Base-by-base conservation (phyloP, 2,329 filamentous ascomycete genomes). In the Dothiorella sarmentorum region DNA sequence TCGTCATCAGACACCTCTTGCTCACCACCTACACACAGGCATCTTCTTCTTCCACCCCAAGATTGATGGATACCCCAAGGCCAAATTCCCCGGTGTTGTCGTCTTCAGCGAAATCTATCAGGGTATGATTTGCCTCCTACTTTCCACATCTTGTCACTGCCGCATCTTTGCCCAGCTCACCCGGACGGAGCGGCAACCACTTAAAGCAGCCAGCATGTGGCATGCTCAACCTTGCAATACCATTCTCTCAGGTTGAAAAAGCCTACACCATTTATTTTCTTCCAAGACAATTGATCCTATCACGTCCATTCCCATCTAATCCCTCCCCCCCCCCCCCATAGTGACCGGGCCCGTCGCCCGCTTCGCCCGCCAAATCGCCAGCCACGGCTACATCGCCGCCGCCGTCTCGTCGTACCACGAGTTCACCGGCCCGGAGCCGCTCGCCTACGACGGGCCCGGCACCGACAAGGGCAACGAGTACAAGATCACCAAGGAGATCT, bases 81-180 rank as follows among this genome's bases (percentile, higher is more conserved):
- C 92, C 74, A 91, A 85, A 68, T 96, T 96, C 68, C 91, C 91
- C 0, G 91, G 89, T 18, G 89, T 97, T 4, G 88, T 90, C 13
- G 80, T 97, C 59, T 97, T 96, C 71, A 92, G 88, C 66, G 92
- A 97, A 76, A 97, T 97, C 68, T 97, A 97, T 70, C 92, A 97
- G 85, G 91, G 91, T 91, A 73, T 4, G 47, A 9, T 11, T 20
- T n/a, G n/a, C n/a, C n/a, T n/a, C n/a, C n/a, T n/a, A n/a, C n/a
- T n/a, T n/a, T n/a, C n/a, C n/a, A n/a, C n/a, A n/a, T n/a, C n/a
- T n/a, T n/a, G n/a, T n/a, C n/a, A n/a, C n/a, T n/a, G n/a, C n/a
- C n/a, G n/a, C n/a, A n/a, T n/a, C n/a, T n/a, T n/a, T n/a, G n/a
- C n/a, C n/a, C n/a, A n/a, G n/a, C n/a, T n/a, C n/a, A n/a, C n/a